A percentile compares a stretch with the other conserved stretches of the same genome.
Conservation (phyloP, 306 rosid genomes). For the Cyclanthera cordifolia region DNA sequence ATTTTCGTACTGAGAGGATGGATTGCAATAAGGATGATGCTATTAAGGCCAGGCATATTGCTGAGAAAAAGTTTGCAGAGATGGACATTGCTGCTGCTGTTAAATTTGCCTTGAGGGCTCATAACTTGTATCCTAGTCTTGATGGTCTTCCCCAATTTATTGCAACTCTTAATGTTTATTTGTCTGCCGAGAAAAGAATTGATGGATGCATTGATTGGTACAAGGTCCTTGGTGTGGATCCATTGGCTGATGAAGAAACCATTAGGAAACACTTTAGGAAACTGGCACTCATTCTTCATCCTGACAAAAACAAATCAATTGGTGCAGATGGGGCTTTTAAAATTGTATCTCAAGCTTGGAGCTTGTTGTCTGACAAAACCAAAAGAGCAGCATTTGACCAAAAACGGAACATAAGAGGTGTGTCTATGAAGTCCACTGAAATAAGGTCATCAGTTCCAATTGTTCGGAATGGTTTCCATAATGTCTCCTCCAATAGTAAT, state of each 20-base stretch:
- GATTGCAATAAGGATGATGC: conserved; percentile 49
- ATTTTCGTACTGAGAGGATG: conserved; percentile 33
- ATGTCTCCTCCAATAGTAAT: conserved; percentile 17
- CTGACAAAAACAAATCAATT: conserved; percentile 64
- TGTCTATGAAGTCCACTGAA: conserved; percentile 13
- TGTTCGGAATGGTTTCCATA: conserved; percentile 26
- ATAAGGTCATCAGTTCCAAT: conserved; percentile 21
- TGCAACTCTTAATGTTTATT: conserved; percentile 49
- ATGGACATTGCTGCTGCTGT: conserved; percentile 38
- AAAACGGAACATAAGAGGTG: conserved; percentile 18
- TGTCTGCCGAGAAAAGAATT: conserved; percentile 40
- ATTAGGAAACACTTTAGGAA: conserved; percentile 44
- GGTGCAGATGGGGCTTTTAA: conserved; percentile 76
- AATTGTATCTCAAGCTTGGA: conserved; percentile 59
- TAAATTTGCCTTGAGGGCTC: conserved; percentile 54
- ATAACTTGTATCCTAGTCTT: conserved; percentile 36
- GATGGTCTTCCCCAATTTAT: conserved; percentile 50
- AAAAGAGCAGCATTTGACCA: conserved; percentile 31
- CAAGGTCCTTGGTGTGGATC: conserved; percentile 56
- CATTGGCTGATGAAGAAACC: conserved; percentile 40
- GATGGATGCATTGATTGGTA: conserved; percentile 57
- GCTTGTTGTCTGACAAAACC: conserved; percentile 40
- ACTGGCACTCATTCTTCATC: conserved; percentile 52
- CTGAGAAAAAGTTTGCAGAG: conserved; percentile 46
- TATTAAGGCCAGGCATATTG: conserved; percentile 42